Base-by-base conservation (phyloP, 2,329 filamentous ascomycete genomes). In the Ceratocystis huliohia region DNA sequence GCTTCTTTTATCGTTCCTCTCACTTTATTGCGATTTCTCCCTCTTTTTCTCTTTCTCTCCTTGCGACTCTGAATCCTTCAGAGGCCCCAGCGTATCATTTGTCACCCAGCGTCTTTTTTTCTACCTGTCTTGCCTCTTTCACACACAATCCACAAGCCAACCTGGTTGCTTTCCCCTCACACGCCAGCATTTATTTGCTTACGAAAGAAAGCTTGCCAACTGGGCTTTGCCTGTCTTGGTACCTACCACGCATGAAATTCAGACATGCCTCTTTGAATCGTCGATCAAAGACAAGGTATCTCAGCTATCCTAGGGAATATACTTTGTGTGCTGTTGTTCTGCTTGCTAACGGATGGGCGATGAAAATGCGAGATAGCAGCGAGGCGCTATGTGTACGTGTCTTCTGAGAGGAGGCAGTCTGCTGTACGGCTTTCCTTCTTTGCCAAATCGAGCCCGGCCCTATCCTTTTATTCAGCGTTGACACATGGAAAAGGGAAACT, bases 211-310 rank as follows among this genome's bases (percentile, higher is more conserved):
- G 17, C 25, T n/a, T 30, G 28, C 25, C 33, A 3, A n/a, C 28
- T 37, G 17, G 56, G 10, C 50, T n/a, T 37, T 20, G 56, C 22
- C 17, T 3, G 28, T 15, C 56, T 59, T 59, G 17, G 30, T 20
- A 37, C 56, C 56, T 33, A 59, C 56, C 30, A 37, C 28, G 17
- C 17, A n/a, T 37, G 13, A 59, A 59, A 59, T 59, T 59, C 56
- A 59, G 28, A 59, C 30, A 17, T n/a, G 56, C 13, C 56, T 37
- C 28, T 17, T 33, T 37, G 56, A 8, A 33, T 30, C 56, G 56
- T 59, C 30, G 56, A 59, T 59, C 56, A 59, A n/a, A 59, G 56
- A 37, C 56, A 10, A 53, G 48, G 56, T 59, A 59, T 17, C 56
- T 17, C 28, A 37, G 28, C 17, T 59, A 59, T 59, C 56, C 17